Percentiles rank a stretch among this genome's conserved stretches.
Evolutionary conservation across 2,329 filamentous ascomycete species (phyloP).

Genomic region (Alternaria novae-zelandiae): DNA sequence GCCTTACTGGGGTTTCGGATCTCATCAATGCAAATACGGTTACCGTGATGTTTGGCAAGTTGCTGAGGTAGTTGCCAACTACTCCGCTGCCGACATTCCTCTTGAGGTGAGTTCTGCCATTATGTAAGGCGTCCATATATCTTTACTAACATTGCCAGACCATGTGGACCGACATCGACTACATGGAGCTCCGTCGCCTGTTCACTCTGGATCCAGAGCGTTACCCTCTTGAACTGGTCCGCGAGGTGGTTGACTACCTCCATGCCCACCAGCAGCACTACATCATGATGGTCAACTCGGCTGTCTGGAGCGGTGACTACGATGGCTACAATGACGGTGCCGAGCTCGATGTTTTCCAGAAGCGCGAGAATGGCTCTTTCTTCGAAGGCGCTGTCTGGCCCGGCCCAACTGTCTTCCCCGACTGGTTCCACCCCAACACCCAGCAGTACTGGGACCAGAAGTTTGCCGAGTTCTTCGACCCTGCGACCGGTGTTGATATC

Average conservation of each 20-base stretch:
- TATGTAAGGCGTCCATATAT: too few relatives aligned
- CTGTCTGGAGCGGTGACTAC: constrained; percentile 58
- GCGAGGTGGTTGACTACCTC: constrained; percentile 69
- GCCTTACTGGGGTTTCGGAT: constrained; percentile 61
- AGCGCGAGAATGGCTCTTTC: constrained; percentile 60
- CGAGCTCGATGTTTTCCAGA: constrained; percentile 61
- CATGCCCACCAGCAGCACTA: constrained; percentile 73
- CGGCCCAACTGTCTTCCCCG: constrained; percentile 73
- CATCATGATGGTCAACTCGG: constrained; percentile 80
- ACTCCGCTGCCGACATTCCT: constrained; percentile 68
- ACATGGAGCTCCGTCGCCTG: constrained; percentile 66
- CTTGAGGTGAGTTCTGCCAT: constrained; percentile 39
- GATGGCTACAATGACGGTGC: constrained; percentile 67
- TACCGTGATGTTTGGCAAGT: constrained; percentile 66
- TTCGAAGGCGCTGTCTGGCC: constrained; percentile 77
- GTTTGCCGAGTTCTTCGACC: constrained; percentile 70
- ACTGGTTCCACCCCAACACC: constrained; percentile 74
- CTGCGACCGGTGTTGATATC: constrained; percentile 71
- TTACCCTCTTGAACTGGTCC: constrained; percentile 67
- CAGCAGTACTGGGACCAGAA: constrained; percentile 73
- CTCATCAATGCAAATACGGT: constrained; percentile 59
- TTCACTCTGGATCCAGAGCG: constrained; percentile 71
- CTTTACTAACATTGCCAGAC: constrained; percentile 55
- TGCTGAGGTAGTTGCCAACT: constrained; percentile 71
- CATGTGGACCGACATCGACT: constrained; percentile 77